These are phyloP conservation scores for Ophiostoma montium DNA, from an alignment of 2,329 filamentous ascomycete genomes.

Conservation along the genomic window DNA sequence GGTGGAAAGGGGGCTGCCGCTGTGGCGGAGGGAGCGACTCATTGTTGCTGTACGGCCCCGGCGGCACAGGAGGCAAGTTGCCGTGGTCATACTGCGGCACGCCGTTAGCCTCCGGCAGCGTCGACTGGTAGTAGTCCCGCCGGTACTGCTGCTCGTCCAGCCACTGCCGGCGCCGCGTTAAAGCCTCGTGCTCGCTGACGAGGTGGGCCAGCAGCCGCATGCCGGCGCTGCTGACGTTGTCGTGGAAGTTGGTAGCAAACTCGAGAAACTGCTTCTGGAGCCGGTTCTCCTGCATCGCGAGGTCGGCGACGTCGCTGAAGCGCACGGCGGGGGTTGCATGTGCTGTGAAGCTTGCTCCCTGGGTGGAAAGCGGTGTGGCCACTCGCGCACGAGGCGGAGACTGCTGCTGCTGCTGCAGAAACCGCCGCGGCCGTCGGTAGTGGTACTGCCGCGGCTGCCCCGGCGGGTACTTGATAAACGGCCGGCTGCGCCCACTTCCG, in stretches of 20 bases:
- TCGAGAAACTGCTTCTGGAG: slow-evolving; percentile 1
- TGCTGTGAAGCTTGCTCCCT: background rate
- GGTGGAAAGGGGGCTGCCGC: background rate
- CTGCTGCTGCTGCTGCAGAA: no score
- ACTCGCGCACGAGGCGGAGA: background rate
- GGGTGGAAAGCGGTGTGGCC: no score
- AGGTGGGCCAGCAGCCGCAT: background rate
- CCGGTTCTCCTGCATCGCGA: background rate
- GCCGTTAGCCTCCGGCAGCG: background rate
- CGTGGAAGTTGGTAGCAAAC: background rate
- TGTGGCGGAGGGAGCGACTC: no score
- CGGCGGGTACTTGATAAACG: no score
- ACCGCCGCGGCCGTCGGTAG: no score
- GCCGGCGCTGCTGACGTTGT: background rate
- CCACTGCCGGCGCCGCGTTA: background rate
- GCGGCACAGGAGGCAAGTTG: background rate
- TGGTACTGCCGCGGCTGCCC: no score
- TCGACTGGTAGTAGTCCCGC: background rate
- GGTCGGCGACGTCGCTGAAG: background rate
- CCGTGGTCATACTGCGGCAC: background rate
- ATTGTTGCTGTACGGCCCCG: no score
- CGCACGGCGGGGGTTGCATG: background rate
- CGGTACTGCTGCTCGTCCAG: background rate
- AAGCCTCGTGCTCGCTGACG: background rate
- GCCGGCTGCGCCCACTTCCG: background rate